Conservation (phyloP, 768 basidiomycete genomes). For the Tricholoma furcatifolium region DNA sequence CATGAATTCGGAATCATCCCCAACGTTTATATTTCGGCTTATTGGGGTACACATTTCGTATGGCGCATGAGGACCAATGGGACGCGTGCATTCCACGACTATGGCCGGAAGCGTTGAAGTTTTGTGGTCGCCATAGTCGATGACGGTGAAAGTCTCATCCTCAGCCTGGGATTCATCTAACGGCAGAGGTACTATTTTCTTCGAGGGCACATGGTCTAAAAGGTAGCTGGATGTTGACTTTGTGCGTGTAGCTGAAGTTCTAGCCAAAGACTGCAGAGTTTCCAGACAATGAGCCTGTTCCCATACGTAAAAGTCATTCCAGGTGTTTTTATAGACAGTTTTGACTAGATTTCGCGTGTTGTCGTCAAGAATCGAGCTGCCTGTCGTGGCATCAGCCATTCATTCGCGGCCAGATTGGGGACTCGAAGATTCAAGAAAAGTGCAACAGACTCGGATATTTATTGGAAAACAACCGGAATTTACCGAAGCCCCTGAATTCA, state of each 20-base stretch:
- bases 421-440: no score
- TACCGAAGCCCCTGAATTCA: no score
- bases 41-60: constrained; percentile 62
- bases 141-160: constrained; percentile 14
- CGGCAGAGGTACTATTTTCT: neutral
- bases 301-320: constrained; percentile 23
- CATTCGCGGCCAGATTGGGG: neutral
- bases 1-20: constrained; percentile 58
- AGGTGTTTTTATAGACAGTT: constrained; percentile 13
- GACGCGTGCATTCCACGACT: constrained; percentile 11
- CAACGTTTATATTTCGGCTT: constrained; percentile 43
- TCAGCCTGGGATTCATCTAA: neutral
- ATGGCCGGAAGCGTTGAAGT: constrained; percentile 11
- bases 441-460: no score
- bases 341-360: constrained; percentile 6
- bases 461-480: constrained; percentile 4
- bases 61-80: constrained; percentile 25
- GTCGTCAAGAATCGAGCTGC: neutral
- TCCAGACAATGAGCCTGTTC: constrained; percentile 18
- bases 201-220: neutral
- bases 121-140: constrained; percentile 10
- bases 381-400: constrained; percentile 1
- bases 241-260: neutral
- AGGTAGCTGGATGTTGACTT: neutral
- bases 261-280: constrained; percentile 16